These are phyloP conservation scores for Claviceps purpurea DNA, from an alignment of 2,329 filamentous ascomycete genomes.

Conservation along the genomic window DNA sequence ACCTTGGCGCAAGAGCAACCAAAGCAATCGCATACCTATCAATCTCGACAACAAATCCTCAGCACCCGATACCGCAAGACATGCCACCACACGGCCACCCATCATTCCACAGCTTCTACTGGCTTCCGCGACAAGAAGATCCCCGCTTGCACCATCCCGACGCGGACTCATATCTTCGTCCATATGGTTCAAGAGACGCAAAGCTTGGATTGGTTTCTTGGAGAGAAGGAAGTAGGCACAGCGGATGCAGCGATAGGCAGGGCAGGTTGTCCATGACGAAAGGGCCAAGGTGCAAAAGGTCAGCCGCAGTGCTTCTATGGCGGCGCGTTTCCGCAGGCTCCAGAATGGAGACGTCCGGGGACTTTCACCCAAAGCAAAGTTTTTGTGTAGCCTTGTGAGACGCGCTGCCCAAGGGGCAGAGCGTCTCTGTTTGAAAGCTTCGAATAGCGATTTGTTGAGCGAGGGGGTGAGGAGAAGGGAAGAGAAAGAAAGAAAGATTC, in stretches of 20 bases:
- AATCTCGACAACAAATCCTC: slow-evolving; percentile 76
- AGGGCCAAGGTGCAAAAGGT: slow-evolving; percentile 51
- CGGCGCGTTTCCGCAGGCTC: slow-evolving; percentile 89
- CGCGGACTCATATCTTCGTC: slow-evolving; percentile 84
- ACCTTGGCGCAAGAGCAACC: slow-evolving; percentile 38
- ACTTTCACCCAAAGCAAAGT: slow-evolving; percentile 98
- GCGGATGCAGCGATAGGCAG: slow-evolving; percentile 33
- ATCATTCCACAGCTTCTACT: slow-evolving; percentile 21
- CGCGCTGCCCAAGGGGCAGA: slow-evolving; percentile 10
- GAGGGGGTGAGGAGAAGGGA: slow-evolving; percentile 51
- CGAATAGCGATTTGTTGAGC: slow-evolving; percentile 99
- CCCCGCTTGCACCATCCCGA: slow-evolving; percentile 12
- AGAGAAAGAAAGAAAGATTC: slow-evolving; percentile 11
- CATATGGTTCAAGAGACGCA: slow-evolving; percentile 36
- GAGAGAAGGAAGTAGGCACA: slow-evolving; percentile 1
- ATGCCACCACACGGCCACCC: slow-evolving; percentile 36
- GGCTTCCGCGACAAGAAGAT: slow-evolving; percentile 4
- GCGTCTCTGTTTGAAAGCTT: slow-evolving; percentile 85
- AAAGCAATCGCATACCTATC: slow-evolving; percentile 98
- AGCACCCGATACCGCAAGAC: slow-evolving; percentile 30
- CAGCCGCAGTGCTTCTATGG: slow-evolving; percentile 98
- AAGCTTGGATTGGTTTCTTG: neutral
- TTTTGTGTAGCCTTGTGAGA: slow-evolving; percentile 19
- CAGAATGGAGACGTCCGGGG: slow-evolving; percentile 68
- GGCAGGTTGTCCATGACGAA: slow-evolving; percentile 22